Conservation (phyloP, 371 early-diverging fungal genomes). For the Zopfochytrium polystomum region DNA sequence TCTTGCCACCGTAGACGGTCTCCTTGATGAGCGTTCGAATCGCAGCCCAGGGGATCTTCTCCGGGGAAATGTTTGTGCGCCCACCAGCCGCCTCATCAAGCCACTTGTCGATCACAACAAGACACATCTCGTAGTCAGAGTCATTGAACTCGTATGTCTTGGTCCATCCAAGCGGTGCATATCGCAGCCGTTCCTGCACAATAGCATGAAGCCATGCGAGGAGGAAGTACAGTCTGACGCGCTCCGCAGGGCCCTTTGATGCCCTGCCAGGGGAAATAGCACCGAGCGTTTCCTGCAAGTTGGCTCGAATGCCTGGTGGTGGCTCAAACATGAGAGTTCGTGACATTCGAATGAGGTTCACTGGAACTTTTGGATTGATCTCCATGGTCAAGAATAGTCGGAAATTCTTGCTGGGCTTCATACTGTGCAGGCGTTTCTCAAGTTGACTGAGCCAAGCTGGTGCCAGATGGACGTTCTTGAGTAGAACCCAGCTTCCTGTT, state of each 20-base stretch:
- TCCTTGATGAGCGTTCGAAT: conserved; percentile 80
- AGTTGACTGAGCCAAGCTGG: conserved; percentile 90
- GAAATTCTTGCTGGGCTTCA: conserved; percentile 81
- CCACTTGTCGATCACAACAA: conserved; percentile 89
- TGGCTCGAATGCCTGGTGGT: conserved; percentile 94
- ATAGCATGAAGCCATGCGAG: conserved; percentile 96
- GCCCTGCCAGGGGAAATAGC: conserved; percentile 54
- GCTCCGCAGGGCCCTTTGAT: conserved; percentile 75
- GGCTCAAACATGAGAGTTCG: conserved; percentile 95
- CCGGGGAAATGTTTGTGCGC: conserved; percentile 85
- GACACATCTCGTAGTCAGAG: conserved; percentile 89
- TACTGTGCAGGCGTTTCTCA: conserved; percentile 86
- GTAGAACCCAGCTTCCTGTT: conserved; percentile 90
- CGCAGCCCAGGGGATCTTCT: conserved; percentile 95
- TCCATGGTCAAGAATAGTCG: conserved; percentile 97
- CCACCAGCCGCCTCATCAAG: conserved; percentile 76
- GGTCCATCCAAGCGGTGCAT: conserved; percentile 97
- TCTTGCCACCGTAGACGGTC: conserved; percentile 94
- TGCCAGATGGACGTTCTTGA: conserved; percentile 97
- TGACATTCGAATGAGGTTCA: conserved; percentile 83
- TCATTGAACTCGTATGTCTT: conserved; percentile 97
- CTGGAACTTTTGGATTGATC: conserved; percentile 93
- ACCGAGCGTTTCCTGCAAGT: conserved; percentile 78
- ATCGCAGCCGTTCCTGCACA: conserved; percentile 90
- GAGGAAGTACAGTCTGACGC: conserved; percentile 87